Evolutionary conservation across 1,284 basidiomycete species (phyloP).

Genomic region (Peniophora sp.): DNA sequence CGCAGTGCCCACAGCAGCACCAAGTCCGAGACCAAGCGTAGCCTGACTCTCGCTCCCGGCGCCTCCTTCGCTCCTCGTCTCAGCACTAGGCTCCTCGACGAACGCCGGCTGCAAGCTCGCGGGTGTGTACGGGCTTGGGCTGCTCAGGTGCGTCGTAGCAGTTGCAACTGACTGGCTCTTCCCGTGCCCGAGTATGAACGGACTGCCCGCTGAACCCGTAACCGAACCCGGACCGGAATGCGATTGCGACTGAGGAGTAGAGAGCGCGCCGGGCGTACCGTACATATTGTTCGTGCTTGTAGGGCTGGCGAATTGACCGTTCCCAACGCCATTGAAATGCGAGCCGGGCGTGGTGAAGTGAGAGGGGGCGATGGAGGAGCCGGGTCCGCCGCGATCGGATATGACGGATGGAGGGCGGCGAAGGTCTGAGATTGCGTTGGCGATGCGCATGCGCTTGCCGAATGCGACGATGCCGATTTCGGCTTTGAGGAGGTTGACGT

Average conservation of each 20-base stretch:
- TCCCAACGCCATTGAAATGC: no score
- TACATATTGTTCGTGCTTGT: slow-evolving; percentile 9
- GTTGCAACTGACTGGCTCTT: background rate
- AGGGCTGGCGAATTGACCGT: no score
- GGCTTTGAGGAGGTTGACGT: slow-evolving; percentile 85
- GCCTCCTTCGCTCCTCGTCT: background rate
- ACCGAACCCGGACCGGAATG: slow-evolving; percentile 29
- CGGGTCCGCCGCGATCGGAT: slow-evolving; percentile 10
- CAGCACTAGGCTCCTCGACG: background rate
- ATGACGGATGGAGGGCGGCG: slow-evolving; percentile 53
- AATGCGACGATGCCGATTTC: slow-evolving; percentile 95
- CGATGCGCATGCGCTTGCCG: slow-evolving; percentile 90
- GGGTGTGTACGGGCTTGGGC: background rate
- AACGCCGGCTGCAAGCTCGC: background rate
- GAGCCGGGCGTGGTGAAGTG: no score
- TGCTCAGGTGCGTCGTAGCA: background rate
- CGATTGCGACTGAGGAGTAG: slow-evolving; percentile 32
- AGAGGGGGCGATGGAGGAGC: no score
- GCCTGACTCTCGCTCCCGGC: background rate
- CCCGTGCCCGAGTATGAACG: background rate
- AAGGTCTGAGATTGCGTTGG: slow-evolving; percentile 91
- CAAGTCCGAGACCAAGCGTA: background rate
- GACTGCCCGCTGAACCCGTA: slow-evolving; percentile 13
- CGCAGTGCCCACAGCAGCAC: background rate
- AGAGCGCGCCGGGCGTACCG: slow-evolving; percentile 14